Conservation (phyloP, 2,329 filamentous ascomycete genomes). For the Cytospora paraplurivora region DNA sequence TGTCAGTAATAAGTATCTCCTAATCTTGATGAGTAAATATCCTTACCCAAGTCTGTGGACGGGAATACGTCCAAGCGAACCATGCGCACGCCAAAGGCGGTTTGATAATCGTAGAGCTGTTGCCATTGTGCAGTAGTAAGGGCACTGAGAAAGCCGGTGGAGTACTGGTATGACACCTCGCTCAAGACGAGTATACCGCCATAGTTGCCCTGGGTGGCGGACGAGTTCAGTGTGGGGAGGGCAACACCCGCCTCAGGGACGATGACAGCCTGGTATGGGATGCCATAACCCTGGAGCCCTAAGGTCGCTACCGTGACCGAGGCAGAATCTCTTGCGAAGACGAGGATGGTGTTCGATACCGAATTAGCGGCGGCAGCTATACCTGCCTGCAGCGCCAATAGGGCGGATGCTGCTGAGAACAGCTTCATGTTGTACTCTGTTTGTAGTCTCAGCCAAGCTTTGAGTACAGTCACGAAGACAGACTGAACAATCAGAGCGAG, state of each 20-base stretch:
- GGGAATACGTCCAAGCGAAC: constrained; percentile 62
- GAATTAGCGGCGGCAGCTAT: constrained; percentile 31
- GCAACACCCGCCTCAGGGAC: constrained; percentile 55
- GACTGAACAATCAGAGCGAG: neutral
- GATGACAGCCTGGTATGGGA: constrained; percentile 56
- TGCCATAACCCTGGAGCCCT: constrained; percentile 62
- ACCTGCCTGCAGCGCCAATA: constrained; percentile 25
- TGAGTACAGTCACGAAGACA: neutral
- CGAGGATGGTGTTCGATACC: constrained; percentile 52
- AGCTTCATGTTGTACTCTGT: constrained; percentile 24
- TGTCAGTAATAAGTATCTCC: constrained; percentile 1
- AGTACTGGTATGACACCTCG: constrained; percentile 58
- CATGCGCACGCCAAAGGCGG: constrained; percentile 60
- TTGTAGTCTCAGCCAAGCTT: neutral
- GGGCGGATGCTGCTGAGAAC: constrained; percentile 23
- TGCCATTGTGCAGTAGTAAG: constrained; percentile 59
- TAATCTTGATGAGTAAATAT: constrained; percentile 25
- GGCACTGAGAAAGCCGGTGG: constrained; percentile 51
- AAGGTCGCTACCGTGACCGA: constrained; percentile 52
- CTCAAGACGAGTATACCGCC: constrained; percentile 59
- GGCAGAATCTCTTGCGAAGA: constrained; percentile 55
- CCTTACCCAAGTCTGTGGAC: constrained; percentile 50
- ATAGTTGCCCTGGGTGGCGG: constrained; percentile 54
- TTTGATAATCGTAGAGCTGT: constrained; percentile 58
- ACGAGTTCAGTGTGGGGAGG: constrained; percentile 55